Evolutionary conservation across 1,139 yeast species (phyloP).

Genomic region (Lodderomyces oxycetoniae): DNA sequence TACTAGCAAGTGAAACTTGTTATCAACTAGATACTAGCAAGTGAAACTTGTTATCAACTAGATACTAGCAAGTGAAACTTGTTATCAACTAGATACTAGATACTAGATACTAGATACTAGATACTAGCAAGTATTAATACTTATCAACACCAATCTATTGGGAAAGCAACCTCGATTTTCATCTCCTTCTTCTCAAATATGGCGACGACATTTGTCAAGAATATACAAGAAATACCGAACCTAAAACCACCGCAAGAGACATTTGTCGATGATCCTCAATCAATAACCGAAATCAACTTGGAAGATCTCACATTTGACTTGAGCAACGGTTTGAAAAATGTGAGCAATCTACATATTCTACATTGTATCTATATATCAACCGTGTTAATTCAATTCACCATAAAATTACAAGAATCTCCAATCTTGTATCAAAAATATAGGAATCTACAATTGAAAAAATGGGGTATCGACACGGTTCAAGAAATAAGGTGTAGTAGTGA

Average conservation of each 20-base stretch:
- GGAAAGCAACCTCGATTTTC: too few relatives aligned
- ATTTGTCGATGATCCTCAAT: conserved; percentile 40
- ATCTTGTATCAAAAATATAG: conserved; percentile 26
- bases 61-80: too few relatives aligned
- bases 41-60: too few relatives aligned
- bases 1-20: too few relatives aligned
- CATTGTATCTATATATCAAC: conserved; percentile 35
- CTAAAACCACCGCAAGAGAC: conserved; percentile 39
- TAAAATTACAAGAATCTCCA: conserved; percentile 26
- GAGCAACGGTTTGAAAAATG: conserved; percentile 25
- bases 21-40: too few relatives aligned
- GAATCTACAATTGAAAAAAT: conserved; percentile 22
- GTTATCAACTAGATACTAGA: too few relatives aligned
- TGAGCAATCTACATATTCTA: conserved; percentile 32
- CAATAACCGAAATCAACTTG: conserved; percentile 32
- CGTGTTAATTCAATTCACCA: conserved; percentile 30
- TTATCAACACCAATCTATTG: too few relatives aligned
- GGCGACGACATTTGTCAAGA: conserved; percentile 12
- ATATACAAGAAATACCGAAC: conserved; percentile 28
- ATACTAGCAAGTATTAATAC: too few relatives aligned
- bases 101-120: too few relatives aligned
- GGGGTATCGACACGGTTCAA: conserved; percentile 9
- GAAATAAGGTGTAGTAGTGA: too few relatives aligned
- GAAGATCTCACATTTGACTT: conserved; percentile 36
- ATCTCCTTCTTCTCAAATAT: too few relatives aligned